Conservation (phyloP, 208 protist genomes). For the Trypanosoma mega region DNA sequence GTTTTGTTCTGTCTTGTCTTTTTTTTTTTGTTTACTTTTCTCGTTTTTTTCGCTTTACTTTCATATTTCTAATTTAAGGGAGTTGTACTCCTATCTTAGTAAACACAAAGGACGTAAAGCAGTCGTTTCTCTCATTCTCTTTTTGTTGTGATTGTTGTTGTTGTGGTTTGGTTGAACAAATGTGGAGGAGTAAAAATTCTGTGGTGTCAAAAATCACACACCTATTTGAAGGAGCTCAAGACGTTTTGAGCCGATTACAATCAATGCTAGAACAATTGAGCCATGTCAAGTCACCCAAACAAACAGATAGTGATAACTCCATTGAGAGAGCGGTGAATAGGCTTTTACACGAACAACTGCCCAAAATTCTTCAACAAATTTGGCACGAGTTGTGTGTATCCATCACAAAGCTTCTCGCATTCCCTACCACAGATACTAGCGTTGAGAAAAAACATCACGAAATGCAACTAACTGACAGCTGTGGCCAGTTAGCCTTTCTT, state of each 20-base stretch:
- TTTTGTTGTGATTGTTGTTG: slow-evolving; percentile 2
- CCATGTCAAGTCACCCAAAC: neutral
- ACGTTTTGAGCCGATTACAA: neutral
- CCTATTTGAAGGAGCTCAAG: neutral
- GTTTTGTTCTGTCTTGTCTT: too few species aligned
- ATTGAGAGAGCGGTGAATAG: slow-evolving; percentile 4
- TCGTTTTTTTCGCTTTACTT: too few species aligned
- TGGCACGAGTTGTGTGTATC: slow-evolving; percentile 14
- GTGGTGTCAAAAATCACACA: slow-evolving; percentile 8
- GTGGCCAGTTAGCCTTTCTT: slow-evolving; percentile 9
- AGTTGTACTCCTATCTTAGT: too few species aligned
- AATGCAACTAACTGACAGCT: neutral
- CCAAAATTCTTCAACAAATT: slow-evolving; percentile 10
- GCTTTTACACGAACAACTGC: slow-evolving; percentile 9
- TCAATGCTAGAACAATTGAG: neutral
- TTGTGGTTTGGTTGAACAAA: neutral
- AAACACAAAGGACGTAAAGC: too few species aligned
- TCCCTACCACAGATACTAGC: neutral
- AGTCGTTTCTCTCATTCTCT: too few species aligned
- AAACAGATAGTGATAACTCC: neutral
- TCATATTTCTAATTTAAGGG: too few species aligned
- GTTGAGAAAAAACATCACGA: neutral
- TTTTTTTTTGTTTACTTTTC: too few species aligned
- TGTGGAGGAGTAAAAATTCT: too few species aligned
- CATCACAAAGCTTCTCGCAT: neutral